phyloP scores from a whole-genome alignment of 2,329 filamentous ascomycete genomes.

The Fusarium torreyae region DNA sequence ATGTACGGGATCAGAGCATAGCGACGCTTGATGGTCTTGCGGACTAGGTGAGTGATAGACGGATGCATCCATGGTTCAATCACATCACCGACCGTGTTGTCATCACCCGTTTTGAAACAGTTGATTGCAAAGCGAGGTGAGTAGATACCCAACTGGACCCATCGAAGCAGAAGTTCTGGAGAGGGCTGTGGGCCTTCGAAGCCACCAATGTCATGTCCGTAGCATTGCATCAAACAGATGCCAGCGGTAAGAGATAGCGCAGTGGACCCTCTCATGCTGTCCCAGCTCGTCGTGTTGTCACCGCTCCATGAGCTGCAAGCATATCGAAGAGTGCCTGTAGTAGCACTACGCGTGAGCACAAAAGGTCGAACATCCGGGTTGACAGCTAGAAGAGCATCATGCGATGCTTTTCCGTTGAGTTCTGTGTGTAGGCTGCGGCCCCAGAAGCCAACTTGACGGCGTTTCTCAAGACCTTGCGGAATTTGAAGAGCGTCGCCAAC shows the following conservation, averaged over 20 bases:
- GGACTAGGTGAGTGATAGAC: slow-evolving; percentile 73
- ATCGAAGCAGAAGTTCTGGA: slow-evolving; percentile 79
- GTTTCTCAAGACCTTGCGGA: slow-evolving; percentile 54
- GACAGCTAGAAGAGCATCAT: slow-evolving; percentile 74
- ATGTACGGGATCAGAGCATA: slow-evolving; percentile 82
- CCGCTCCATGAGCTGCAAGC: slow-evolving; percentile 82
- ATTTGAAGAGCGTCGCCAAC: slow-evolving; percentile 53
- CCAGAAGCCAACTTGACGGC: slow-evolving; percentile 75
- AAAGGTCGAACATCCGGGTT: slow-evolving; percentile 75
- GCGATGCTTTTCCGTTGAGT: slow-evolving; percentile 78
- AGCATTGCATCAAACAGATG: slow-evolving; percentile 77
- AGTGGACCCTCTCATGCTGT: slow-evolving; percentile 80
- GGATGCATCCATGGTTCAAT: slow-evolving; percentile 87
- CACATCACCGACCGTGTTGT: slow-evolving; percentile 78
- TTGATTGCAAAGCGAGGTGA: slow-evolving; percentile 82
- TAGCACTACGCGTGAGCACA: slow-evolving; percentile 79
- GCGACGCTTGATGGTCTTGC: slow-evolving; percentile 76
- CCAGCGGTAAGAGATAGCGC: slow-evolving; percentile 78
- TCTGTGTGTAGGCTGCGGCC: slow-evolving; percentile 79
- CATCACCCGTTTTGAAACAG: slow-evolving; percentile 80
- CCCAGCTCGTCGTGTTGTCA: slow-evolving; percentile 82
- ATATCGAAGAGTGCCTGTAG: slow-evolving; percentile 78
- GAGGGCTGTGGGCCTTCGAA: slow-evolving; percentile 82
- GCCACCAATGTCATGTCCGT: slow-evolving; percentile 82
- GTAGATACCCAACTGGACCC: slow-evolving; percentile 80